Conservation (phyloP, 1,139 yeast species). For the Taphrina deformans region DNA sequence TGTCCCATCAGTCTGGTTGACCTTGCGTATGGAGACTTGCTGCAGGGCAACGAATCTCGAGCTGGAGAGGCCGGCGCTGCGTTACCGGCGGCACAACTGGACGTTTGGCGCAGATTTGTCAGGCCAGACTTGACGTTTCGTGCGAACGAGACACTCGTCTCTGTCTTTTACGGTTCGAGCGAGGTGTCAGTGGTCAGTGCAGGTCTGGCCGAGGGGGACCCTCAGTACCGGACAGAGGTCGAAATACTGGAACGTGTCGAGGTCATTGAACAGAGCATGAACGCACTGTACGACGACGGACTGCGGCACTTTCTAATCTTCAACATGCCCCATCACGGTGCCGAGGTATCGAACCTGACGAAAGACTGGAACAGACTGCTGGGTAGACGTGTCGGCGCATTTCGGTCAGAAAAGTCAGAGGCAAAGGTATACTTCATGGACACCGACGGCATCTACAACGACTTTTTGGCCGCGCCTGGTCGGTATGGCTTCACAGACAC, state of each 20-base stretch:
- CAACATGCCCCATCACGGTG: neutral
- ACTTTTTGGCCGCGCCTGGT: neutral
- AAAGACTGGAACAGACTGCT: neutral
- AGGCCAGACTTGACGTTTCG: neutral
- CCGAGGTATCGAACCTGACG: neutral
- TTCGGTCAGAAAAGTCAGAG: neutral
- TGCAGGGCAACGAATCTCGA: neutral
- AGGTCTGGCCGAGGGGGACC: neutral
- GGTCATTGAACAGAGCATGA: neutral
- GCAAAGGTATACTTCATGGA: neutral
- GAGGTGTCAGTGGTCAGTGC: neutral
- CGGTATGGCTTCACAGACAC: neutral
- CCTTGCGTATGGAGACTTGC: neutral
- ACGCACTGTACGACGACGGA: neutral
- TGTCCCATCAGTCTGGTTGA: conserved; percentile 7
- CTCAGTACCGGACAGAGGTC: neutral
- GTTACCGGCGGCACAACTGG: neutral
- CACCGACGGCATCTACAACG: neutral
- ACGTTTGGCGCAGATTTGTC: neutral
- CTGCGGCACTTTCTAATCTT: conserved; percentile 1
- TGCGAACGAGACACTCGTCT: neutral
- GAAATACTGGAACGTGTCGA: neutral
- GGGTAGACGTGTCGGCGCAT: neutral
- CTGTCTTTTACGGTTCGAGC: neutral
- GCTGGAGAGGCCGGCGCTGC: neutral